Evolutionary conservation across 2,329 filamentous ascomycete species (phyloP).

Genomic region (Diaporthe sp.): DNA sequence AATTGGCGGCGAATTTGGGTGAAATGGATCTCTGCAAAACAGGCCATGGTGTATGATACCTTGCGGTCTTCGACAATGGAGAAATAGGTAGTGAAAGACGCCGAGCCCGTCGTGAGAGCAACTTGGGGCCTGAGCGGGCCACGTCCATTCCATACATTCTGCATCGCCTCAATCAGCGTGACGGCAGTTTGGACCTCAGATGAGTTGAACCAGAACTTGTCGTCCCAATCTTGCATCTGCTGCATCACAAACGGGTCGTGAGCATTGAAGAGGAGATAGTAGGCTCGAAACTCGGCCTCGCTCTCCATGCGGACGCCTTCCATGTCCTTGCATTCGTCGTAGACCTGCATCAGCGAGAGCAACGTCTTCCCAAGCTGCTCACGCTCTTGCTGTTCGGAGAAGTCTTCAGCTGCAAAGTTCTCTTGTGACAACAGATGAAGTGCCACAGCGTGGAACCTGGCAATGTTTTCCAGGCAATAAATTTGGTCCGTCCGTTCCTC

Average conservation of each 20-base stretch:
- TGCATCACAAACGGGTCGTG: constrained; percentile 71
- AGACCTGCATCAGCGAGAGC: constrained; percentile 75
- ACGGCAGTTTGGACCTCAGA: constrained; percentile 74
- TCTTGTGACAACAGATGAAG: constrained; percentile 73
- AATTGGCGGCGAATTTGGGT: constrained; percentile 71
- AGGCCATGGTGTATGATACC: constrained; percentile 79
- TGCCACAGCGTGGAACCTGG: constrained; percentile 76
- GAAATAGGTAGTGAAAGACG: constrained; percentile 69
- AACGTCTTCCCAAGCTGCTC: constrained; percentile 77
- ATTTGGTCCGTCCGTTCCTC: constrained; percentile 72
- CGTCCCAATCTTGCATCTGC: constrained; percentile 68
- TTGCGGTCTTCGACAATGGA: constrained; percentile 68
- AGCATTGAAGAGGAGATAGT: constrained; percentile 74
- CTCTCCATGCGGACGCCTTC: constrained; percentile 69
- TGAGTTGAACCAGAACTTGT: constrained; percentile 66
- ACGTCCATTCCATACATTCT: constrained; percentile 69
- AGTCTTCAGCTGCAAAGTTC: constrained; percentile 70
- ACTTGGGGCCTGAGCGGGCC: constrained; percentile 68
- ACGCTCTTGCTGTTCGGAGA: constrained; percentile 76
- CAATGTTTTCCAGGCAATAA: constrained; percentile 76
- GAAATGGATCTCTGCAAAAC: constrained; percentile 78
- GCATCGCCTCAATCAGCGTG: constrained; percentile 71
- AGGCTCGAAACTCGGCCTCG: constrained; percentile 76
- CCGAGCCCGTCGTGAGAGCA: constrained; percentile 63
- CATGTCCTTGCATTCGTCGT: constrained; percentile 74